phyloP scores from a whole-genome alignment of 257 asterid species.

The Dorcoceras hygrometricum region DNA sequence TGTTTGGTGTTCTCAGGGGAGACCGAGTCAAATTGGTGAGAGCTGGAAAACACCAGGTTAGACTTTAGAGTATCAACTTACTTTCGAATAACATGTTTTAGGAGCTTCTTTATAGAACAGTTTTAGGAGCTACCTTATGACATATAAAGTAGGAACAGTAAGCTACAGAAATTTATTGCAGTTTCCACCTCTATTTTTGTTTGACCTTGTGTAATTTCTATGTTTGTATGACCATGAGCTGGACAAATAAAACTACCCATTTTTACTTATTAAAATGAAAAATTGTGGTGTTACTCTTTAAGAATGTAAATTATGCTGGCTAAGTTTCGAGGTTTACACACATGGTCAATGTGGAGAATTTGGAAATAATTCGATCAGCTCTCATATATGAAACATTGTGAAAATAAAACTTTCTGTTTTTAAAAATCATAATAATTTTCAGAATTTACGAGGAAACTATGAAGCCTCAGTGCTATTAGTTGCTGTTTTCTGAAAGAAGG shows the following conservation, averaged over 20 bases:
- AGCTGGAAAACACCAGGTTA: conserved; percentile 99
- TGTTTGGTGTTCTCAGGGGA: conserved; percentile 56
- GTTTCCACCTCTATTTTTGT: too few species aligned
- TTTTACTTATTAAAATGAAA: too few species aligned
- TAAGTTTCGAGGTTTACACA: background rate
- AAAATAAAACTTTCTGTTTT: too few species aligned
- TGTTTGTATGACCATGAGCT: background rate
- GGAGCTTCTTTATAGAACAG: background rate
- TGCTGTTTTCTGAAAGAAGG: background rate
- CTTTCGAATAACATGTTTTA: background rate
- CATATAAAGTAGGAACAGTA: background rate
- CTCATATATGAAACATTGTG: background rate
- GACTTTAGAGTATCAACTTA: background rate
- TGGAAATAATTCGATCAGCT: background rate
- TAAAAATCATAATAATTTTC: background rate
- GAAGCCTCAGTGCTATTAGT: background rate
- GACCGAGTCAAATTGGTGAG: conserved; percentile 82
- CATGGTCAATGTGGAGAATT: background rate
- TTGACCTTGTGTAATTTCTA: background rate
- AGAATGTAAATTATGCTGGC: background rate
- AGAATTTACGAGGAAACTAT: background rate
- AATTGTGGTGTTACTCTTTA: background rate
- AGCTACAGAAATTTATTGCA: background rate
- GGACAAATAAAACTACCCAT: background rate
- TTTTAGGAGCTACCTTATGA: background rate